These are phyloP conservation scores for Eucalyptus grandis DNA, from an alignment of 345 rosid species.

Conservation along the genomic window DNA sequence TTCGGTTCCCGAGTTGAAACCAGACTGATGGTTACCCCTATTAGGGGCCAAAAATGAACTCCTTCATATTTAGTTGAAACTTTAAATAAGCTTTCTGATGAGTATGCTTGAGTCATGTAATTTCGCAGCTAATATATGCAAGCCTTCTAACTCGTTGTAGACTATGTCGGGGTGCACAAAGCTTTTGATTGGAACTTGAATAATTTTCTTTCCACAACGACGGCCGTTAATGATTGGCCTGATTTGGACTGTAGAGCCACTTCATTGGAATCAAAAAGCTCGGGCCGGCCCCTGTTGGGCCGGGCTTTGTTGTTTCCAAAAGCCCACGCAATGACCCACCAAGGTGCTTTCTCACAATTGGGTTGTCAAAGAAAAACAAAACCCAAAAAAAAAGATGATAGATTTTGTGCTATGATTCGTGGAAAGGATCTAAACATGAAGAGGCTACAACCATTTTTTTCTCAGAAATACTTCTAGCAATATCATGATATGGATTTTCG, in stretches of 20 bases:
- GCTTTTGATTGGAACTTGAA: background rate
- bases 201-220: background rate
- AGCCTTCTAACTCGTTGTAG: background rate
- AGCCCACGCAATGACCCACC: background rate
- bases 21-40: fast-evolving
- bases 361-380: background rate
- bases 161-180: background rate
- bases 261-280: background rate
- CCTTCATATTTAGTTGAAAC: background rate
- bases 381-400: background rate
- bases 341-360: background rate
- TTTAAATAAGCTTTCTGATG: background rate
- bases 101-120: background rate
- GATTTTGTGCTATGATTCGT: background rate
- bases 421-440: background rate
- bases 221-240: background rate
- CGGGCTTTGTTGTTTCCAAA: background rate
- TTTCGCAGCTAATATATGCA: fast-evolving
- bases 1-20: fast-evolving
- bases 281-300: background rate
- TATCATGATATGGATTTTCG: background rate
- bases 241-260: background rate
- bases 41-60: background rate
- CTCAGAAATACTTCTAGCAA: background rate
- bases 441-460: background rate